A percentile compares a stretch with the other conserved stretches of the same genome.
Evolutionary conservation across 352 stramenopile genomes (phyloP).

Genomic region (Plasmopara viticola): DNA sequence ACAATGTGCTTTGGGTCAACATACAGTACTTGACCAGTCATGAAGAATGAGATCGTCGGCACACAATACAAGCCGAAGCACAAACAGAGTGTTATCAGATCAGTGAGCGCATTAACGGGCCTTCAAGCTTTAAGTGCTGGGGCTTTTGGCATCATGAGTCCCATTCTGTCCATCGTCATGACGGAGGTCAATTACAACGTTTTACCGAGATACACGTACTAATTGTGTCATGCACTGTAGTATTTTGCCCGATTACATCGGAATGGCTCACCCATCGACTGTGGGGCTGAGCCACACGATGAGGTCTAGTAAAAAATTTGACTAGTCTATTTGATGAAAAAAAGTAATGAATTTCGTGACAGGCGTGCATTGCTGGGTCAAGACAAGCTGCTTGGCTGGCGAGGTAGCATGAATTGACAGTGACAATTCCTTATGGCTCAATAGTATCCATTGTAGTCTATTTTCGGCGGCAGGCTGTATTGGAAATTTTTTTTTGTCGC

Average conservation of each 20-base stretch:
- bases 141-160: conserved; percentile 63
- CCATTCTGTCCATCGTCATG: conserved; percentile 63
- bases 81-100: neutral
- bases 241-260: conserved; percentile 71
- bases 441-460: conserved; percentile 26
- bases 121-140: conserved; percentile 54
- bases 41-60: neutral
- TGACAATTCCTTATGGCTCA: neutral
- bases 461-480: conserved; percentile 57
- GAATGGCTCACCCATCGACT: conserved; percentile 50
- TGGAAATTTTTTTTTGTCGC: conserved; percentile 59
- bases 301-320: conserved; percentile 15
- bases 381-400: conserved; percentile 64
- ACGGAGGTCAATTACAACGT: conserved; percentile 39
- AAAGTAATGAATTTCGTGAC: conserved; percentile 1
- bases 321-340: neutral
- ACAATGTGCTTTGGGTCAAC: too few relatives aligned
- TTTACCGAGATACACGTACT: neutral
- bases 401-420: conserved; percentile 26
- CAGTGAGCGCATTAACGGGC: conserved; percentile 28
- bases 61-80: neutral
- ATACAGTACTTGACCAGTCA: neutral
- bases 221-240: conserved; percentile 17
- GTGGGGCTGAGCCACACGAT: conserved; percentile 38
- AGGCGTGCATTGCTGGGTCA: conserved; percentile 62